Conservation (phyloP, 2,329 filamentous ascomycete genomes). For the Aspergillus persii region DNA sequence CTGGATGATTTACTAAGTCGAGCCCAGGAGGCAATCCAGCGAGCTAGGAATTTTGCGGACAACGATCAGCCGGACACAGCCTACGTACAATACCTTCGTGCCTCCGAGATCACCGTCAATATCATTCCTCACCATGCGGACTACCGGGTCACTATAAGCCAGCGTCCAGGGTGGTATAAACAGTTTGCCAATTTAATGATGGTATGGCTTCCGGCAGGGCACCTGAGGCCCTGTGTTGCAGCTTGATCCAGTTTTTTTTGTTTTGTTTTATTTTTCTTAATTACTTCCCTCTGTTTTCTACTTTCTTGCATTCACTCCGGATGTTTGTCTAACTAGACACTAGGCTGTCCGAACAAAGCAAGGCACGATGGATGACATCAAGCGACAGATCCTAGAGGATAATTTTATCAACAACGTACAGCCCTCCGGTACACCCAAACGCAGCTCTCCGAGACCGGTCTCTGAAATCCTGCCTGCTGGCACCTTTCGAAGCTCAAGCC, state of each 20-base stretch:
- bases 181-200: slow-evolving; percentile 53
- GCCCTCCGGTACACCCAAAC: slow-evolving; percentile 18
- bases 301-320: background rate
- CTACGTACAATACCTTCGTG: slow-evolving; percentile 79
- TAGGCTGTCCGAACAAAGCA: slow-evolving; percentile 42
- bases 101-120: slow-evolving; percentile 74
- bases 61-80: slow-evolving; percentile 62
- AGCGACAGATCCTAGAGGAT: slow-evolving; percentile 40
- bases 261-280: background rate
- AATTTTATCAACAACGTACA: slow-evolving; percentile 31
- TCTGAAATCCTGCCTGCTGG: slow-evolving; percentile 12
- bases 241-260: background rate
- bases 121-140: slow-evolving; percentile 74
- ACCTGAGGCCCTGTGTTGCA: background rate
- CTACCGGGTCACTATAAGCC: slow-evolving; percentile 62
- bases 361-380: slow-evolving; percentile 42
- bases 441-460: slow-evolving; percentile 8
- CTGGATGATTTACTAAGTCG: slow-evolving; percentile 33
- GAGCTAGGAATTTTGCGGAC: slow-evolving; percentile 31
- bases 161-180: slow-evolving; percentile 49
- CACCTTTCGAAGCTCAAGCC: slow-evolving; percentile 9
- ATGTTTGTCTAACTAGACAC: slow-evolving; percentile 9
- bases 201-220: slow-evolving; percentile 20
- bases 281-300: background rate
- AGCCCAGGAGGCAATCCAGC: slow-evolving; percentile 37